Conservation (phyloP, 495 filamentous ascomycete species). For the Tuber aestivum region DNA sequence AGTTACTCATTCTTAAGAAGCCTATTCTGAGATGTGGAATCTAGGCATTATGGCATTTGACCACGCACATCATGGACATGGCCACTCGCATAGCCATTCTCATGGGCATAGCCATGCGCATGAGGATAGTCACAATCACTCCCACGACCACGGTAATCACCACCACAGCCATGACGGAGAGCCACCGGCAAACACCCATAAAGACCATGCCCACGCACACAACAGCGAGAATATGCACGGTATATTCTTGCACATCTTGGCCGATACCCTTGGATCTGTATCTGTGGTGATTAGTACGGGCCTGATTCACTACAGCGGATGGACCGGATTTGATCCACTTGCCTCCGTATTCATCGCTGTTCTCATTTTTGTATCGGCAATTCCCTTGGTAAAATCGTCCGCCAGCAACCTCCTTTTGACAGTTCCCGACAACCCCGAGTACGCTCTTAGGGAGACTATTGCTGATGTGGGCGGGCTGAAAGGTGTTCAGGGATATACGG, state of each 20-base stretch:
- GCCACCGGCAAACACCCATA: constrained; percentile 21
- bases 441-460: constrained; percentile 75
- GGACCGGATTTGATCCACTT: constrained; percentile 92
- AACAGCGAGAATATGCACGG: constrained; percentile 98
- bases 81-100: constrained; percentile 20
- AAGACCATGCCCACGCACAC: constrained; percentile 54
- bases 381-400: constrained; percentile 79
- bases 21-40: neutral
- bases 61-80: constrained; percentile 43
- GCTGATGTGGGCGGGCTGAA: constrained; percentile 73
- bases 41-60: constrained; percentile 15
- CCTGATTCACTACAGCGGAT: constrained; percentile 75
- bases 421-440: constrained; percentile 79
- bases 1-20: constrained; percentile 57
- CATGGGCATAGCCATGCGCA: constrained; percentile 39
- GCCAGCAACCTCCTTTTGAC: constrained; percentile 76
- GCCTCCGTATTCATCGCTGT: constrained; percentile 91
- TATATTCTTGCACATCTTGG: constrained; percentile 95
- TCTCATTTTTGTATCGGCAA: constrained; percentile 80
- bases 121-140: constrained; percentile 10
- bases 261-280: constrained; percentile 88
- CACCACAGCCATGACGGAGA: constrained; percentile 40
- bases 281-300: constrained; percentile 90
- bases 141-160: constrained; percentile 40
- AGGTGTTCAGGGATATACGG: constrained; percentile 79